Evolutionary conservation across 129 eudicot species (phyloP), one percentile per base, ranked within the genome.

Genomic region (sunflower (Helianthus annuus)): DNA sequence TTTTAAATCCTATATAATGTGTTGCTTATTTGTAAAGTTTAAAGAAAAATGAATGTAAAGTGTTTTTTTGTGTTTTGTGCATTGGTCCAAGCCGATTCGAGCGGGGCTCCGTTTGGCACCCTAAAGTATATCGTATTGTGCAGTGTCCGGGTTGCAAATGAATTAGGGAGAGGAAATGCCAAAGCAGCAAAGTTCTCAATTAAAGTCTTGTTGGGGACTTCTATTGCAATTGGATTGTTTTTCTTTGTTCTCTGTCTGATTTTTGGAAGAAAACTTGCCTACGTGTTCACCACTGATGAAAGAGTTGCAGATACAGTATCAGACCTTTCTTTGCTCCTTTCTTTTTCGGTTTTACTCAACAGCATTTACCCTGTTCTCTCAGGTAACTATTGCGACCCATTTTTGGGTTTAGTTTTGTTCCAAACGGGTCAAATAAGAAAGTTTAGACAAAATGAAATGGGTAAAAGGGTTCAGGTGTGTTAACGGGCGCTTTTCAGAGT

Each of bases 101-200:
- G 22, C 22, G 22, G 22, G 22, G 22, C 22, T 19, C 22, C 22
- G 22, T 0, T 19, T 19, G 22, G 22, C 32, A 27, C 32, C 32
- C 32, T 27, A 27, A 27, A 27, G 32, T 27, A 6, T 39, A 36
- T 59, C 0, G 9, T 70, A 32, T 71, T 64, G 54, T 71, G 73
- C 64, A 92, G 98, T 71, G 98, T 93, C 1, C 86, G 98, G 17
- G 89, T 93, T 81, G 83, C 98, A 15, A 93, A 93, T 79, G 98
- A 93, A 49, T 86, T 93, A 7, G 98, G 98, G 36, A 86, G 86
- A 77, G 98, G 97, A 64, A 83, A 87, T 71, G 97, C 89, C 13
- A 82, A 93, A 65, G 97, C 91, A 42, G 89, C 83, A 15, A 89
- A 82, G 70, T 93, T 93, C 68, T 83, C 97, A 0, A 87, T 90